Conservation (phyloP, 2,329 filamentous ascomycete species). For the Didymella exigua region DNA sequence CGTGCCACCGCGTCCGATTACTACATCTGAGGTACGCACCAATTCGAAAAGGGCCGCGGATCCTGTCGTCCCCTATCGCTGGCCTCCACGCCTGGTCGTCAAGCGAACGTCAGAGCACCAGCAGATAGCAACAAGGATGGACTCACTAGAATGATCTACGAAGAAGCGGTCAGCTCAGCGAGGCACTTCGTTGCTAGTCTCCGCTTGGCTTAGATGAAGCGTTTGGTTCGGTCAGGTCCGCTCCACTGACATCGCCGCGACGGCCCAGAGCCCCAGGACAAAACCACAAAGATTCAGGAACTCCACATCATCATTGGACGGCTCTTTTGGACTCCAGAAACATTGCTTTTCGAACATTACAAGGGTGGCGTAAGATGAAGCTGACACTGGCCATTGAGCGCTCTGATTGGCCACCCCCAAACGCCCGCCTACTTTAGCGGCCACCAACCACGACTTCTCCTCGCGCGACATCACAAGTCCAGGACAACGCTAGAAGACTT, state of each 20-base stretch:
- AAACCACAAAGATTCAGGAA: neutral
- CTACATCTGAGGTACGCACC: neutral
- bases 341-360: slow-evolving; percentile 5
- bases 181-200: neutral
- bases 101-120: neutral
- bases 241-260: slow-evolving; percentile 19
- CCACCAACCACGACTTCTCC: slow-evolving; percentile 21
- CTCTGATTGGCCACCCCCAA: slow-evolving; percentile 21
- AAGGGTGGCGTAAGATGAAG: slow-evolving; percentile 19
- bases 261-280: slow-evolving; percentile 4
- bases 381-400: slow-evolving; percentile 2
- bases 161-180: slow-evolving; percentile 3
- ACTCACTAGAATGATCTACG: neutral
- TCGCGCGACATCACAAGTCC: slow-evolving; percentile 22
- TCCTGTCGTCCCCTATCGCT: neutral
- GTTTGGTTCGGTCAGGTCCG: slow-evolving; percentile 19
- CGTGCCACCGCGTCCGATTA: neutral
- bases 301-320: neutral
- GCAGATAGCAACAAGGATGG: neutral
- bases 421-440: slow-evolving; percentile 23
- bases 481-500: slow-evolving; percentile 8
- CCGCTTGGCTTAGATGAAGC: neutral
- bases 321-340: slow-evolving; percentile 2
- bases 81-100: neutral
- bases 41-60: neutral